A percentile compares a stretch with the other conserved stretches of the same genome.
Conservation (phyloP, 768 basidiomycete species). For the Mrakia blollopis region DNA sequence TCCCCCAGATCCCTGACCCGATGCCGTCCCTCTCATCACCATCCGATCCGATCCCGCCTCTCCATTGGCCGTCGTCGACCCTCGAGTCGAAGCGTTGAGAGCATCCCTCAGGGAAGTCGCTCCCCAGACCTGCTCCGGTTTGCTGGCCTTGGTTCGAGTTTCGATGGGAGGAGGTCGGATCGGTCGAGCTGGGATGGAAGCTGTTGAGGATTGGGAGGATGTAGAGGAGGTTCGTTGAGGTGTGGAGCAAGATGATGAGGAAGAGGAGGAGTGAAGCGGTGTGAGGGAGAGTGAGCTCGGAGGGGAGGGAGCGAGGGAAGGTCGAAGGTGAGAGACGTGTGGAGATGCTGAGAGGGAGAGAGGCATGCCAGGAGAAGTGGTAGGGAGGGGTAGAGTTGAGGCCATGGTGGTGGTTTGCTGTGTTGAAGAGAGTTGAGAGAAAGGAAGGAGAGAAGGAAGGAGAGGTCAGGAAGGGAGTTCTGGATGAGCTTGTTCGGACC, state of each 20-base stretch:
- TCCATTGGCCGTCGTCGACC: not conserved
- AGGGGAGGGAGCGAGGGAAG: not conserved
- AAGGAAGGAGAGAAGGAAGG: not conserved
- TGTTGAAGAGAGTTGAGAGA: not conserved
- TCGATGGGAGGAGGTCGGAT: slow-evolving; percentile 33
- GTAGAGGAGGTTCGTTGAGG: slow-evolving; percentile 30
- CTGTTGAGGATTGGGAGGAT: slow-evolving; percentile 32
- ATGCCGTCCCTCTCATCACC: not conserved
- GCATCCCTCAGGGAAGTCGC: slow-evolving; percentile 13
- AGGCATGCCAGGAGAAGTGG: not conserved
- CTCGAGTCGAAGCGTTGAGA: slow-evolving; percentile 16
- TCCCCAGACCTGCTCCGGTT: slow-evolving; percentile 27
- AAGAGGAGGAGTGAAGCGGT: slow-evolving; percentile 19
- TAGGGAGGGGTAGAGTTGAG: not conserved
- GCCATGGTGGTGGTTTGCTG: not conserved
- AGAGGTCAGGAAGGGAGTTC: not conserved
- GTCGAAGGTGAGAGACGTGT: slow-evolving; percentile 6
- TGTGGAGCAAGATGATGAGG: slow-evolving; percentile 21
- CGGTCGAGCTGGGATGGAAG: slow-evolving; percentile 31
- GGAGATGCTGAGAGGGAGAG: not conserved
- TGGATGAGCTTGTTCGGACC: too few relatives aligned
- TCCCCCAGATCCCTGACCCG: not conserved
- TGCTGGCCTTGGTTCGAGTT: slow-evolving; percentile 29
- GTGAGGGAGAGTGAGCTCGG: slow-evolving; percentile 1
- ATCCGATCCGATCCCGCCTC: not conserved